Evolutionary conservation across 2,329 filamentous ascomycete genomes (phyloP).

Genomic region (Nakataea oryzae): DNA sequence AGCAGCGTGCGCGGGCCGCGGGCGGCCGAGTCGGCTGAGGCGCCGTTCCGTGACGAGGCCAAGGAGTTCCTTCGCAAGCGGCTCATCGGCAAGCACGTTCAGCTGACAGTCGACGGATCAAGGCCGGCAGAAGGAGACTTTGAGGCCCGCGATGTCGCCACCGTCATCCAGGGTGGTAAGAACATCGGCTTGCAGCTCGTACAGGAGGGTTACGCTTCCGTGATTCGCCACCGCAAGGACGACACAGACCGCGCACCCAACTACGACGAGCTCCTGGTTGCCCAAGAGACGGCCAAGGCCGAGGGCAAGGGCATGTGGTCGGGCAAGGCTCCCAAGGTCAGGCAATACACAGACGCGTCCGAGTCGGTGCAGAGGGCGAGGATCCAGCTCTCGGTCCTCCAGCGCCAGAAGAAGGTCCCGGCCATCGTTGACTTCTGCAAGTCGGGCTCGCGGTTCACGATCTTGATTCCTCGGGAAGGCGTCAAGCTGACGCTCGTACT

Average conservation of each 20-base stretch:
- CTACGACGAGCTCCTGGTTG: conserved; percentile 79
- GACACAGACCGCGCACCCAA: conserved; percentile 89
- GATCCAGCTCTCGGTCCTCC: conserved; percentile 77
- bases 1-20: conserved; percentile 92
- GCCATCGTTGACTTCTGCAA: conserved; percentile 96
- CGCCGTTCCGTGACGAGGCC: conserved; percentile 81
- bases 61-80: conserved; percentile 94
- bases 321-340: conserved; percentile 72
- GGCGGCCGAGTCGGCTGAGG: conserved; percentile 72
- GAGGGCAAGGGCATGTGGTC: conserved; percentile 94
- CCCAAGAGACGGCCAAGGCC: conserved; percentile 73
- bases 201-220: conserved; percentile 87
- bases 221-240: conserved; percentile 90
- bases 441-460: conserved; percentile 86
- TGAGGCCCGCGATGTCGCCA: conserved; percentile 90
- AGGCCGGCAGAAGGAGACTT: conserved; percentile 84
- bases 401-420: conserved; percentile 84
- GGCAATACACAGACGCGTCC: conserved; percentile 79
- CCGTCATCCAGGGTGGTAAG: conserved; percentile 71
- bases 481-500: conserved; percentile 93
- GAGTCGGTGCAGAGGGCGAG: conserved; percentile 93
- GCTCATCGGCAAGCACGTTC: conserved; percentile 91
- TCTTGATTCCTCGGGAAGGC: conserved; percentile 84
- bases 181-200: conserved; percentile 79
- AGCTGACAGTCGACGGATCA: conserved; percentile 79